Base-by-base conservation (phyloP, 2,329 filamentous ascomycete genomes). In the Colletotrichum sp. region DNA sequence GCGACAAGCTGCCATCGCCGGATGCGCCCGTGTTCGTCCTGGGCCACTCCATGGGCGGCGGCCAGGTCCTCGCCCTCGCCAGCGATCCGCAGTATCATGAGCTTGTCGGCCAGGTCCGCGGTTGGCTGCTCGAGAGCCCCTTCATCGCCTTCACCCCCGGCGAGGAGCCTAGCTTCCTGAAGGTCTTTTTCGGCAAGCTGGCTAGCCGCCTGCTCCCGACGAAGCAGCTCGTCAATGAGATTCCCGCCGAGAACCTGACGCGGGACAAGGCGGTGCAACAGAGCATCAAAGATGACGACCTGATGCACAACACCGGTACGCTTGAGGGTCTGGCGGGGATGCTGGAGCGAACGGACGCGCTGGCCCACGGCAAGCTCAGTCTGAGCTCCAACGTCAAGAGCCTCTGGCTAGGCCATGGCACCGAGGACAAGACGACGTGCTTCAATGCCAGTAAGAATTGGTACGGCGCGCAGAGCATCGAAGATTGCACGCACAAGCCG, bases 1-100 rank as follows among this genome's bases (percentile, higher is more conserved):
- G 87, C 73, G 85, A 86, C 36, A 89, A 93, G 75, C 84, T 92
- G 7, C 88, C 88, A 12, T 82, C 72, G 5, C 21, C 51, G 13
- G 21, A 83, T 6, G 84, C 87, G 43, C 95, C 95, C 0, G 80
- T 97, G 18, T 98, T 98, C 84, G 88, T 98, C 24, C 91, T 97
- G 86, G 96, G 96, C 67, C 95, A 98, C 83, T 95, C 93, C 27
- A 98, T 98, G 95, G 96, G 96, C 76, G 96, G 96, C 73, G 94
- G 92, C 29, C 90, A 97, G 83, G 90, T 92, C 8, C 85, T 98
- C 11, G 91, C 90, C 57, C 82, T 93, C 27, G 88, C 88, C 29
- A 87, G 85, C 69, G 85, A 88, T 68, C 81, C 86, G 1, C 74
- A 82, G 69, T 88, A 91, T 80, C 83, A 84, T 57, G 88, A 90